phyloP scores from a whole-genome alignment of 2,329 filamentous ascomycete genomes.

The Botryotinia calthae region DNA sequence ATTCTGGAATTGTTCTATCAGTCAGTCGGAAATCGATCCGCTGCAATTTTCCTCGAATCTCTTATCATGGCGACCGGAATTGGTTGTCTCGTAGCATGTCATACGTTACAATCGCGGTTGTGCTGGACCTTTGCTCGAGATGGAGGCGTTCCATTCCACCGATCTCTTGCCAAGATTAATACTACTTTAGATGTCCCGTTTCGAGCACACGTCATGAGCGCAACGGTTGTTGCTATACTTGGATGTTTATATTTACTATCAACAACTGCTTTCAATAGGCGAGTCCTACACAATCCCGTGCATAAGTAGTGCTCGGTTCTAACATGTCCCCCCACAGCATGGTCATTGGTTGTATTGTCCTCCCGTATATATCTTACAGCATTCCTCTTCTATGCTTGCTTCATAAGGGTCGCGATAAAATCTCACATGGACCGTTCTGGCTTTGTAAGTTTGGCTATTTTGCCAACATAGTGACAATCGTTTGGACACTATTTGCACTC shows the following conservation, averaged over 20 bases:
- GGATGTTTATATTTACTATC: slow-evolving; percentile 12
- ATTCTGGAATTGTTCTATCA: slow-evolving; percentile 18
- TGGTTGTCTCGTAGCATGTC: slow-evolving; percentile 13
- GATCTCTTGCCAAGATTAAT: slow-evolving; percentile 13
- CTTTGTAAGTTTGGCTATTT: slow-evolving; percentile 58
- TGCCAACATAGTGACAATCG: slow-evolving; percentile 55
- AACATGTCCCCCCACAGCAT: slow-evolving; percentile 1
- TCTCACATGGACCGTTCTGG: slow-evolving; percentile 57
- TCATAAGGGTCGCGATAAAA: slow-evolving; percentile 46
- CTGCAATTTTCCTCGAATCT: slow-evolving; percentile 14
- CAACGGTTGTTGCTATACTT: slow-evolving; percentile 13
- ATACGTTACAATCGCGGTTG: slow-evolving; percentile 19
- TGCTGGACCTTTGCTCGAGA: slow-evolving; percentile 22
- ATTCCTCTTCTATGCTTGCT: slow-evolving; percentile 38
- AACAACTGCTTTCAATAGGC: slow-evolving; percentile 21
- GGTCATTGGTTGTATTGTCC: slow-evolving; percentile 19
- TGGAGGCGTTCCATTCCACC: slow-evolving; percentile 17
- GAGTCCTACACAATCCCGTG: not conserved
- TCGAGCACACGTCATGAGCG: slow-evolving; percentile 16
- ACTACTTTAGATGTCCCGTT: slow-evolving; percentile 18
- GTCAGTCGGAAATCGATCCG: not conserved
- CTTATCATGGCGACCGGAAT: slow-evolving; percentile 14
- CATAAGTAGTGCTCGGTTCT: not conserved
- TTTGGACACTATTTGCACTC: slow-evolving; percentile 56
- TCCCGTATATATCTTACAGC: slow-evolving; percentile 17